Evolutionary conservation across 768 basidiomycete genomes (phyloP).

Genomic region (Auricularia sp.): DNA sequence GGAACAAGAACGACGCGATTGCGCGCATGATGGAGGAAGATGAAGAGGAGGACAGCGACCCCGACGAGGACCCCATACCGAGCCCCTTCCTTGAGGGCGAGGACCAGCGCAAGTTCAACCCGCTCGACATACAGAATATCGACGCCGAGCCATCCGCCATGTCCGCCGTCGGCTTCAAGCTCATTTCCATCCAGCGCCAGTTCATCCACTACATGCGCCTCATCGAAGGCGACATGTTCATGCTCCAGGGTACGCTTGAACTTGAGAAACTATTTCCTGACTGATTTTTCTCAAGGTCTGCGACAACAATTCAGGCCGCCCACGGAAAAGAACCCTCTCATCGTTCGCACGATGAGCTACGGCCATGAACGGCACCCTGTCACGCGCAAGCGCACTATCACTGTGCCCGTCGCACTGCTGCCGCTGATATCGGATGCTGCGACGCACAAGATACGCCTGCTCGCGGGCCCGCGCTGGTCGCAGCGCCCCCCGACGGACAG

Average conservation of each 20-base stretch:
- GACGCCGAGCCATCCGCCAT: background rate
- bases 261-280: too few relatives aligned
- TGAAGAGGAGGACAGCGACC: background rate
- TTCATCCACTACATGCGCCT: constrained; percentile 69
- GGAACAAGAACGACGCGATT: background rate
- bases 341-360: constrained; percentile 68
- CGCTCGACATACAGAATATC: background rate
- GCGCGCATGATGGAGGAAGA: background rate
- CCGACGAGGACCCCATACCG: background rate
- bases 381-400: constrained; percentile 57
- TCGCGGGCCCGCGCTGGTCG: constrained; percentile 85
- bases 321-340: constrained; percentile 41
- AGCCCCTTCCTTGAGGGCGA: background rate
- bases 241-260: constrained; percentile 57
- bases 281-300: constrained; percentile 41
- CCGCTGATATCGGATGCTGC: constrained; percentile 55
- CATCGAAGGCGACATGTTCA: constrained; percentile 82
- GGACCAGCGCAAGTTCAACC: background rate
- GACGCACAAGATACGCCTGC: constrained; percentile 73
- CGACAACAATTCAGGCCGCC: constrained; percentile 73
- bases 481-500: constrained; percentile 60
- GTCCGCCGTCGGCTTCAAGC: background rate
- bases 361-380: constrained; percentile 69
- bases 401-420: constrained; percentile 64
- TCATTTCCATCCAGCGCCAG: constrained; percentile 39